Base-by-base conservation (phyloP, 768 basidiomycete genomes). In the Tulasnella sp. region DNA sequence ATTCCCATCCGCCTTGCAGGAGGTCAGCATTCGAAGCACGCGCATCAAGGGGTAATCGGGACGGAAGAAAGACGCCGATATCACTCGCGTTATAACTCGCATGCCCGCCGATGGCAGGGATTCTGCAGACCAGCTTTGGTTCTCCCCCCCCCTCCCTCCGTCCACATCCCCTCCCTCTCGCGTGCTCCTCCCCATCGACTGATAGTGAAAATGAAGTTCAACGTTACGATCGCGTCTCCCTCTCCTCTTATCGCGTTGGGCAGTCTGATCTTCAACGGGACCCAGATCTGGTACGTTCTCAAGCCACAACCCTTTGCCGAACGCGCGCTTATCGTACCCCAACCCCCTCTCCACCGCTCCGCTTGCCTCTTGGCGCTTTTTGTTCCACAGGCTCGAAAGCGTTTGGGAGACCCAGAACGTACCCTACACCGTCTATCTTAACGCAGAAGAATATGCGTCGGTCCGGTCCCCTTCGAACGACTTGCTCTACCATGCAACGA, bases 261-360 rank as follows among this genome's bases (percentile, higher is more conserved):
- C 11, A 44, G 61, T 37, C 69, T 77, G 16, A 26, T 70, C 51
- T 77, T 77, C 69, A 77, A 77, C 44, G 77, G 77, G 0, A 72
- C 77, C 35, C 1, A 4, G 20, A 48, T 77, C 29, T 77, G 77
- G 77, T 77, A 44, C 20, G 77, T 67, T 13, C 35, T 16, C 48
- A 2, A 37, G 20, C 16, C n/a, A 32, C 48, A 23, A 16, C 48
- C 23, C 10, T 3, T 9, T 39, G 26, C 71, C 20, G 3, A 20
- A n/a, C 29, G n/a, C 40, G 71, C 71, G 46, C 71, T 73, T 42
- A 48, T 73, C 71, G 61, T 29, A 0, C 20, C 13, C 13, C 29
- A 5, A 29, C 35, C 35, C 3, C 10, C 35, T 70, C 35, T 29
- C 40, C 35, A 26, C 35, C 70, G 35, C 26, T 73, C 71, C 20